Evolutionary conservation across 2,329 filamentous ascomycete species (phyloP), one percentile per base, ranked within the genome.

Genomic region (Hypoxylon sp.): DNA sequence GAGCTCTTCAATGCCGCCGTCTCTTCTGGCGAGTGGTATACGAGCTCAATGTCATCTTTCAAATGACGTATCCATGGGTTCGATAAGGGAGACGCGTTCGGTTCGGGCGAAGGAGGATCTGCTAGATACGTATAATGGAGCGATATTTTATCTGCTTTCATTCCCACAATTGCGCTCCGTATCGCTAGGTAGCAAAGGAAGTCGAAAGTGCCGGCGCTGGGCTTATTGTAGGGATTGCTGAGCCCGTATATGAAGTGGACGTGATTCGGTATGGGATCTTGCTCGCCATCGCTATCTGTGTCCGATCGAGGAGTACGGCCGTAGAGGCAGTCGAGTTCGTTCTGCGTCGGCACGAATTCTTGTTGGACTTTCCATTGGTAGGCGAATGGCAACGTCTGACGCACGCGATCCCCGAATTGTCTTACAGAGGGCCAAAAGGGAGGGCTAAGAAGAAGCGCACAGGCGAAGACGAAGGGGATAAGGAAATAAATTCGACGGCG

Each of bases 61-160:
- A 82, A 66, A 13, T 75, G 77, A 6, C 66, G 60, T 35, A 82
- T 75, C 80, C 80, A 82, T 7, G 75, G 73, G 55, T 81, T 82
- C n/a, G 77, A 77, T 27, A 76, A 55, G 20, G 78, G 78, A 35
- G 76, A 67, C 13, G 75, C 74, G 54, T 76, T 75, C 20, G 77
- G 73, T 40, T 79, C 76, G 33, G 74, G 76, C 0, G 76, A 75
- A 2, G 78, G 77, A 1, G 78, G 77, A 25, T 77, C 73, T 57
- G 80, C 77, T 44, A 82, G 77, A 66, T 78, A 78, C n/a, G 79
- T 80, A 50, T 81, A 81, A 69, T 82, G 80, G 7, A 82, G 74
- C 10, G 73, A 79, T 35, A 81, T 62, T 7, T 74, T 74, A 3
- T 80, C 77, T n/a, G 80, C 79, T 31, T 74, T 75, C 66, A 81